phyloP scores from a whole-genome alignment of 345 rosid genomes.

The Barbarea vulgaris region DNA sequence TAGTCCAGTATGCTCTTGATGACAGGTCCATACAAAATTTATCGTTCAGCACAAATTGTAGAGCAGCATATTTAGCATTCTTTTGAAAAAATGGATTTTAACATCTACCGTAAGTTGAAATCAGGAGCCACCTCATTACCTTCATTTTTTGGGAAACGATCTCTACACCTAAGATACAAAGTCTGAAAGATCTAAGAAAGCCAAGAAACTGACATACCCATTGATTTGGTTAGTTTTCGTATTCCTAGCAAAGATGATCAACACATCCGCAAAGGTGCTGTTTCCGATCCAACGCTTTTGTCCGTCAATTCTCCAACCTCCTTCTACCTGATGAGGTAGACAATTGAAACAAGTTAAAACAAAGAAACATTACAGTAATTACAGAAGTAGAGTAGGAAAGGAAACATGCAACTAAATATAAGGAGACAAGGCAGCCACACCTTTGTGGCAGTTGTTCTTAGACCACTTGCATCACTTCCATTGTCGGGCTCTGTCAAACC shows the following conservation, averaged over 20 bases:
- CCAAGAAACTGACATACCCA: conserved; percentile 55
- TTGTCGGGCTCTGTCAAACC: conserved; percentile 94
- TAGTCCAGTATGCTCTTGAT: not conserved
- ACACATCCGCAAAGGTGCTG: conserved; percentile 92
- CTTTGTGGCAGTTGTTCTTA: conserved; percentile 84
- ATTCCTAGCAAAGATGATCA: conserved; percentile 84
- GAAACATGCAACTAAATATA: conserved; percentile 19
- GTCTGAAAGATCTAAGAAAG: conserved; percentile 3
- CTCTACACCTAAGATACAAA: conserved; percentile 19
- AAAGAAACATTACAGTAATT: not conserved
- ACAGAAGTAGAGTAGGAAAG: conserved; percentile 8
- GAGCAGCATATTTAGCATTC: not conserved
- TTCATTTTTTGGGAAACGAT: conserved; percentile 19
- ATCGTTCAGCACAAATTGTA: not conserved
- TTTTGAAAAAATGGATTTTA: not conserved
- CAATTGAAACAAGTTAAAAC: conserved; percentile 11
- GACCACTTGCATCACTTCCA: conserved; percentile 95
- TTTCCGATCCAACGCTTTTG: conserved; percentile 99
- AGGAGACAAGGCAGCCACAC: conserved; percentile 40
- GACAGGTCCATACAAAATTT: not conserved
- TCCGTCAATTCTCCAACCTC: conserved; percentile 91
- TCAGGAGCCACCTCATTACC: conserved; percentile 24
- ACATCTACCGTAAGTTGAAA: conserved; percentile 12
- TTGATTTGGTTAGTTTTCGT: conserved; percentile 78
- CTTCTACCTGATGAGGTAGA: conserved; percentile 58